Base-by-base conservation (phyloP, 306 rosid species). In the Fragaria ananassa region DNA sequence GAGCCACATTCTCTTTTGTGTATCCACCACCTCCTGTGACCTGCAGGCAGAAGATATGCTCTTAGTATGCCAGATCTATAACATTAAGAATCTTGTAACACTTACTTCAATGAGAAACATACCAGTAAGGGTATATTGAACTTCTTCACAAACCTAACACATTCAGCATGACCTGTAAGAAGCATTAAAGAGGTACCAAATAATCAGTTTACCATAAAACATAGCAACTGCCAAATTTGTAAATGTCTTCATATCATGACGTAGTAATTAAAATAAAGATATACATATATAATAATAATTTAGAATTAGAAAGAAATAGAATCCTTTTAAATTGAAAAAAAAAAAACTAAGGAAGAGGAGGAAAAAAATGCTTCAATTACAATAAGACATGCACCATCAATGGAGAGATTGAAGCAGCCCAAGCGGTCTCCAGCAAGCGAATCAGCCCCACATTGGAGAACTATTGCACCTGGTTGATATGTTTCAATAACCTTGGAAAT, bases 391-490 rank as follows among this genome's bases (percentile, higher is more conserved):
- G 83, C 90, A 95, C 99, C 99, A 89, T 95, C 99, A 88, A 95
- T 92, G 82, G 99, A 95, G 83, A 95, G 99, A 88, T 95, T 95
- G 96, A 95, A 95, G 93, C 99, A 95, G 83, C 99, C 99, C 87
- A 95, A 85, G 82, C 99, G 97, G 78, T 95, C 99, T 71, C 97
- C 97, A 77, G 99, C 97, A 78, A 95, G 93, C 1, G 99, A 95
- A 88, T 95, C 99, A 41, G 99, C 99, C 83, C 99, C 99, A 83
- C 99, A 95, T 76, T 95, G 99, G 75, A 95, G 99, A 87, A 95
- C 97, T 84, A 95, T 90, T 35, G 66, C 97, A 57, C 99, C 97
- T 39, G 99, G 99, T 79, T 68, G 91, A 85, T 95, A 95, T 78
- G 86, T 95, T 88, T 92, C 99, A 81, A 95, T 92, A 68, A 95